phyloP scores from a whole-genome alignment of 345 rosid genomes.

The Excoecaria cochinchinensis region DNA sequence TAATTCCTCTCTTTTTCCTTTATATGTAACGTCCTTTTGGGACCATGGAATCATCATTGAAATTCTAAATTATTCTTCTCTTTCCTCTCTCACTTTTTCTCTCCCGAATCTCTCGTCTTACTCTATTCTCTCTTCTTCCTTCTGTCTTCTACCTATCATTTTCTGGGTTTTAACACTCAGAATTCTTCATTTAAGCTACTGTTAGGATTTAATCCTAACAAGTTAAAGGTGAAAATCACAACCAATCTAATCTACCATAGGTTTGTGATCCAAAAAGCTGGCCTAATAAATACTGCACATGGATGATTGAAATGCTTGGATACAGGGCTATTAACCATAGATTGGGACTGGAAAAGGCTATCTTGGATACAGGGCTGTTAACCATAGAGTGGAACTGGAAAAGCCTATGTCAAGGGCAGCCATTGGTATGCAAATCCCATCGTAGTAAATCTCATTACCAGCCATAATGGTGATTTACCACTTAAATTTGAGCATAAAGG shows the following conservation, averaged over 20 bases:
- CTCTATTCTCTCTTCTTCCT: too few species aligned
- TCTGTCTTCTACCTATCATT: too few species aligned
- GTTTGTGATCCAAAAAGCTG: background rate
- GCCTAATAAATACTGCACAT: background rate
- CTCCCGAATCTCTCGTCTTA: too few species aligned
- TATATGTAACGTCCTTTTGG: too few species aligned
- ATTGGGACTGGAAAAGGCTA: constrained; percentile 5
- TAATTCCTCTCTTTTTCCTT: too few species aligned
- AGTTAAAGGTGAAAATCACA: background rate
- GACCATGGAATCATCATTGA: too few species aligned
- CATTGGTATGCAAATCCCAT: background rate
- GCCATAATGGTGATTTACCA: background rate
- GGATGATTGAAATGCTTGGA: background rate
- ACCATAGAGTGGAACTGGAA: background rate
- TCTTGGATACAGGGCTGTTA: background rate
- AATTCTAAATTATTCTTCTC: too few species aligned
- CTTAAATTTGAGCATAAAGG: background rate
- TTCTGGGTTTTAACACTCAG: too few species aligned
- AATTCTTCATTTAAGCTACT: too few species aligned
- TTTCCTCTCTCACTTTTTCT: too few species aligned
- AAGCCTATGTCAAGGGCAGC: background rate
- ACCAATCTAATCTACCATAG: background rate
- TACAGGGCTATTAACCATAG: background rate
- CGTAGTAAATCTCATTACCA: background rate
- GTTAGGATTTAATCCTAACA: too few species aligned